Evolutionary conservation across 192 early-diverging fungal genomes (phyloP), one percentile per base, ranked within the genome.

Genomic region (Bifiguratus adelaidae): DNA sequence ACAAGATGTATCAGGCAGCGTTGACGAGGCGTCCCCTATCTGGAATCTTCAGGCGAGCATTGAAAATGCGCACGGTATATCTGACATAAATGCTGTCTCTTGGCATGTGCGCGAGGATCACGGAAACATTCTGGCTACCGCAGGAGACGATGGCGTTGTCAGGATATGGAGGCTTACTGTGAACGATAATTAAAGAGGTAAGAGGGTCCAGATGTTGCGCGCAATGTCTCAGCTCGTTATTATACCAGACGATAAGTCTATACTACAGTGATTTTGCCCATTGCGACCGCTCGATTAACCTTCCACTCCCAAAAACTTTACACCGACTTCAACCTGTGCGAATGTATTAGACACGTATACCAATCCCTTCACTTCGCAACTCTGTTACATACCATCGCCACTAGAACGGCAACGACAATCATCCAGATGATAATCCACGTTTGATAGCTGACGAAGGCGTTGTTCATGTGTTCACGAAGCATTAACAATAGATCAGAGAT

Each of bases 61-160:
- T n/a, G 43, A 71, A 30, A 53, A 74, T 32, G 83, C 92, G 1
- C 95, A 97, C 52, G 91, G 89, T 3, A 73, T 83, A 12, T 68
- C 66, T 45, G 95, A 97, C 60, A 78, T 97, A 35, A 97, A 97
- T 69, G 82, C 82, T 46, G 89, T 93, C 4, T 55, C 70, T 27
- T 97, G 95, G 87, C 82, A 83, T 58, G 85, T 88, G 1, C 57
- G 58, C 15, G 65, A 70, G n/a, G 60, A 56, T 4, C 68, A 81
- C 46, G 60, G 63, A 4, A 67, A 83, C 33, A 78, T 81, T 70
- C 58, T 97, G 25, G 86, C 89, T 3, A 83, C 89, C 3, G 83
- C 74, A n/a, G 95, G 95, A 4, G 95, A 97, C 60, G 95, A 97
- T 71, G 80, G 83, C 13, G 53, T 73, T 28, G 77, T 95, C 3